Conservation (phyloP, 331 rosid genomes). For the Rhamnella rubrinervis region DNA sequence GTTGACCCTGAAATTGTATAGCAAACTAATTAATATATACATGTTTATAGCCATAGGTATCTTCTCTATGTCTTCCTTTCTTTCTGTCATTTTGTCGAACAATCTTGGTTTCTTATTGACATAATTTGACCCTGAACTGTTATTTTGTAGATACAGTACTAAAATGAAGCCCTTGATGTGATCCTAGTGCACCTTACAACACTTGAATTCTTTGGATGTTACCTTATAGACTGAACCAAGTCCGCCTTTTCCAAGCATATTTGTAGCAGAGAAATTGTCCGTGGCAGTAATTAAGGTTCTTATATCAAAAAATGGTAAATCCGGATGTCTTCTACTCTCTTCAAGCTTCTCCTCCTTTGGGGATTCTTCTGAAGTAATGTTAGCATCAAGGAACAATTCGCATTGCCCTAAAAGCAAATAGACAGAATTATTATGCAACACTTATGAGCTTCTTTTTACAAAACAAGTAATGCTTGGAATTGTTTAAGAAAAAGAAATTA, state of each 20-base stretch:
- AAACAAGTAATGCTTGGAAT: too few relatives aligned
- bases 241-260: neutral
- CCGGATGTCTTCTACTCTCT: neutral
- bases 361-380: neutral
- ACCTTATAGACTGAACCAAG: slow-evolving; percentile 1
- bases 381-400: slow-evolving; percentile 15
- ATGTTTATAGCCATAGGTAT: too few relatives aligned
- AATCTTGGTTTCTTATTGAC: too few relatives aligned
- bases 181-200: too few relatives aligned
- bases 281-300: neutral
- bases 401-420: slow-evolving; percentile 8
- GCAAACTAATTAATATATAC: neutral
- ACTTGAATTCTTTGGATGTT: neutral
- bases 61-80: too few relatives aligned
- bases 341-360: neutral
- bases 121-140: too few relatives aligned
- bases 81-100: too few relatives aligned
- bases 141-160: too few relatives aligned
- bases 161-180: too few relatives aligned
- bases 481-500: too few relatives aligned
- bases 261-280: neutral
- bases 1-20: neutral
- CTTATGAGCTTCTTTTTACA: too few relatives aligned
- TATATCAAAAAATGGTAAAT: neutral
- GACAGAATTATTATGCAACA: too few relatives aligned